phyloP scores from a whole-genome alignment of 768 basidiomycete species.

The Pholiota conissans region DNA sequence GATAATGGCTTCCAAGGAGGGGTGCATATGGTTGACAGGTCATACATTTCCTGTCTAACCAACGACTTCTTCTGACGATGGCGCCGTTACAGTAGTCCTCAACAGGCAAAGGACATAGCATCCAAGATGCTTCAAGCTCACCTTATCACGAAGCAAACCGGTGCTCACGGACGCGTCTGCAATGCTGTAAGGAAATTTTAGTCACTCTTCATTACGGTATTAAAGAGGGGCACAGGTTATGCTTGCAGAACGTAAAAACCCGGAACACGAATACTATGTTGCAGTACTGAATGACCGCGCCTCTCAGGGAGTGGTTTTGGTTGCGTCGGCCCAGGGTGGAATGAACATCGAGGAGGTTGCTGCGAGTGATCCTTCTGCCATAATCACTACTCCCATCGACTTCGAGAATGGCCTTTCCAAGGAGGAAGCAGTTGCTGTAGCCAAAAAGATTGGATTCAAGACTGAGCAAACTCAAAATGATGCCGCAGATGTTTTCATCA shows the following conservation, averaged over 20 bases:
- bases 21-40: conserved; percentile 93
- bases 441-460: conserved; percentile 90
- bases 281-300: conserved; percentile 95
- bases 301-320: conserved; percentile 86
- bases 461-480: conserved; percentile 68
- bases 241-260: conserved; percentile 93
- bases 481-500: conserved; percentile 91
- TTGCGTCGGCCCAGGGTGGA: conserved; percentile 92
- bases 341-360: conserved; percentile 99
- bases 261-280: conserved; percentile 96
- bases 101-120: conserved; percentile 86
- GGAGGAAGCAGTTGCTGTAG: conserved; percentile 70
- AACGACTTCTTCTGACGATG: neutral
- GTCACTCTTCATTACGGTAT: neutral
- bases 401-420: conserved; percentile 80
- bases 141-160: conserved; percentile 98
- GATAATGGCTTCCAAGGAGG: conserved; percentile 96
- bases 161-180: conserved; percentile 87
- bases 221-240: conserved; percentile 65
- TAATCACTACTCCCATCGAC: conserved; percentile 92
- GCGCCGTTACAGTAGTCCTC: conserved; percentile 54
- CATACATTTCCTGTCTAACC: conserved; percentile 10
- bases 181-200: conserved; percentile 70
- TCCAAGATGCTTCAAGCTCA: conserved; percentile 92
- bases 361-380: conserved; percentile 89